Evolutionary conservation across 2,329 filamentous ascomycete species (phyloP), one percentile per base, ranked within the genome.

Genomic region (Neofusicoccum sp.): DNA sequence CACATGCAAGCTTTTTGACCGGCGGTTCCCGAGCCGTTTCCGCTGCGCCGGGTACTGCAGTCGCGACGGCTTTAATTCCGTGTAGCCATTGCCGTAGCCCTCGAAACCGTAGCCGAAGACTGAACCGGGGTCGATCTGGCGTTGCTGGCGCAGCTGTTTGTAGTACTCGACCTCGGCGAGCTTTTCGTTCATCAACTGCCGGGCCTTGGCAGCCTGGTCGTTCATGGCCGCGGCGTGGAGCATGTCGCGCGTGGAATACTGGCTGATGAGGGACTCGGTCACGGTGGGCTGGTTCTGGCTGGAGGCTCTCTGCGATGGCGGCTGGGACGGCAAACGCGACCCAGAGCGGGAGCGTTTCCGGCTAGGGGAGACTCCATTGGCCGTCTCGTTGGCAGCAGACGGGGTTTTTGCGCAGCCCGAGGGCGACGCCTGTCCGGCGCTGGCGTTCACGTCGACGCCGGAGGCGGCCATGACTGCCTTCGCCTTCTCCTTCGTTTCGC

Each of bases 71-170:
- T 86, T 88, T 50, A 84, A 84, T 64, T 88, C 92, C 34, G 94
- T 97, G 70, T 87, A 83, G 65, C 90, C 89, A 80, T 98, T 98
- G 67, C 91, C 94, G 73, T 90, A 97, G 48, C 93, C 94, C 73
- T 86, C 88, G 75, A 96, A 99, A 61, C 95, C 95, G 69, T 81
- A 79, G 34, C 87, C 87, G 72, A 87, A 89, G 34, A 89, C 76
- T 9, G 83, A 80, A 43, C 81, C 85, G 14, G 87, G 85, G 67
- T 87, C 81, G 64, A 79, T 71, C 50, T 83, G 80, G 48, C 84
- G 80, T 56, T 84, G 79, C 83, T 86, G 77, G 83, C 90, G 78
- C 82, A 92, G 65, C 87, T 81, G 68, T 80, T 83, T 68, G 80
- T 94, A 92, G 73, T 92, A 88, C 65, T 89, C 84, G 64, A 87